phyloP scores from a whole-genome alignment of 1,284 basidiomycete species.

The Quambalaria eucalypti region DNA sequence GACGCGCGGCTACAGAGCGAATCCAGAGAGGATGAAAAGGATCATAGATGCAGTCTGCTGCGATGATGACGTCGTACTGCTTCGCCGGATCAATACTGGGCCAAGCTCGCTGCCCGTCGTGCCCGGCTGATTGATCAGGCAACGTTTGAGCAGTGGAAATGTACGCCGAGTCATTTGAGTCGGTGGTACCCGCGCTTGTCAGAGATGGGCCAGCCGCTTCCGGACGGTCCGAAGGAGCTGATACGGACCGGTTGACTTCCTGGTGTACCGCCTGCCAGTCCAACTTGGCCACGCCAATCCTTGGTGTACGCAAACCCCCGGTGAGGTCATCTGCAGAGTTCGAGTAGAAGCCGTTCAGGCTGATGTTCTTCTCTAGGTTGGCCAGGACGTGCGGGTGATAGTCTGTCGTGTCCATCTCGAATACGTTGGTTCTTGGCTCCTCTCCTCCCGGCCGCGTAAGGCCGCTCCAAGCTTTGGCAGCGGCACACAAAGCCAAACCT shows the following conservation, averaged over 20 bases:
- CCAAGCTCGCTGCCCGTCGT: neutral
- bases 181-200: too few relatives aligned
- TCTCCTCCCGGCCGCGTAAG: neutral
- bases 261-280: constrained; percentile 32
- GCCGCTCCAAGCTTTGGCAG: neutral
- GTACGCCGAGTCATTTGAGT: constrained; percentile 4
- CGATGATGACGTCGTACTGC: constrained; percentile 27
- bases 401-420: constrained; percentile 27
- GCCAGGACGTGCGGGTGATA: constrained; percentile 33
- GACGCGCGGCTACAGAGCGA: constrained; percentile 22
- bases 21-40: constrained; percentile 34
- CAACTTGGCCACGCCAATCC: constrained; percentile 18
- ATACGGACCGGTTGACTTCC: constrained; percentile 1
- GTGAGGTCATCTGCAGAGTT: neutral
- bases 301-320: neutral
- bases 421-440: too few relatives aligned
- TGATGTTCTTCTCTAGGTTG: constrained; percentile 26
- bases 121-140: constrained; percentile 5
- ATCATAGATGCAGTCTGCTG: constrained; percentile 42
- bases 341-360: constrained; percentile 10
- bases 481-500: constrained; percentile 21
- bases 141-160: constrained; percentile 25
- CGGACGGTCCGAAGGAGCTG: neutral
- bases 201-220: too few relatives aligned
- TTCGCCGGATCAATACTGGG: neutral